These are phyloP conservation scores for Stentor coeruleus DNA, from an alignment of 73 alveolate genomes.

Conservation along the genomic window DNA sequence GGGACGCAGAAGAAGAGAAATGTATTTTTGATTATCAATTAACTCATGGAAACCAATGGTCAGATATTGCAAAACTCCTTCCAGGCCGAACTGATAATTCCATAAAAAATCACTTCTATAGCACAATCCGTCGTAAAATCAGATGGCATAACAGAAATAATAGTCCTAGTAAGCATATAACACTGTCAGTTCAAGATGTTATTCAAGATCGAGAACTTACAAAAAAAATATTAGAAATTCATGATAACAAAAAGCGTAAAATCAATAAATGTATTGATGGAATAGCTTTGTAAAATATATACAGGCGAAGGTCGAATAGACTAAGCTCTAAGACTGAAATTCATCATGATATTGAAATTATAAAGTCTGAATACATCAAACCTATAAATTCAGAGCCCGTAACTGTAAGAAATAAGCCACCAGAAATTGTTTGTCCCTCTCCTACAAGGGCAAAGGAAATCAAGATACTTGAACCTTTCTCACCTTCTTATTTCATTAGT, in stretches of 20 bases:
- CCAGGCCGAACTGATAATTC: constrained; percentile 92
- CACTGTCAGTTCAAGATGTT: not conserved
- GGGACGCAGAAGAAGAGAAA: constrained; percentile 79
- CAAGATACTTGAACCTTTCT: too few species aligned
- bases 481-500: too few species aligned
- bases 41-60: constrained; percentile 85
- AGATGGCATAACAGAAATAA: constrained; percentile 52
- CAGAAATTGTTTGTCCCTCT: too few species aligned
- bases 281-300: not conserved
- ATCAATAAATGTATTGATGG: not conserved
- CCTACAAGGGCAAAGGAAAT: too few species aligned
- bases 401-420: too few species aligned
- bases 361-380: too few species aligned
- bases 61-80: constrained; percentile 75
- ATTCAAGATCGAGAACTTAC: not conserved
- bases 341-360: too few species aligned
- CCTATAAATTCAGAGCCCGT: too few species aligned
- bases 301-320: not conserved
- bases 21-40: constrained; percentile 67
- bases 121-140: constrained; percentile 71
- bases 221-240: too few species aligned
- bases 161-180: not conserved
- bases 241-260: not conserved
- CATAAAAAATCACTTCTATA: constrained; percentile 79
- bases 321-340: too few species aligned